Percentiles rank a stretch among this genome's conserved stretches.
Conservation (phyloP, 495 filamentous ascomycete species). For the Hypomontagnella monticulosa region DNA sequence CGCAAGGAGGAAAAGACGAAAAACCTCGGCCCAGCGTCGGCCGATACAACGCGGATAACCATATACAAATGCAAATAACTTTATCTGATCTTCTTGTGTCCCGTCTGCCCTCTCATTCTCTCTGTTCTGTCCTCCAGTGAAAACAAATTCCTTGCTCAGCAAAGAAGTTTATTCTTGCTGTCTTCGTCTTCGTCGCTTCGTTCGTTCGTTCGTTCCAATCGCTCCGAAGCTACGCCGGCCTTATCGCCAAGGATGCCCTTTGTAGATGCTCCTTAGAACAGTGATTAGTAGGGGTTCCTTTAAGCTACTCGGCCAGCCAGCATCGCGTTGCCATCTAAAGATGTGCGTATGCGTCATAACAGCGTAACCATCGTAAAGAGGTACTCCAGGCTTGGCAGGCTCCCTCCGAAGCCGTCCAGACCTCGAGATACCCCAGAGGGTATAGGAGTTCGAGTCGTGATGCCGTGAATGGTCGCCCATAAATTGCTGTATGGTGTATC, state of each 20-base stretch:
- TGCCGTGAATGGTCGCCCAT: conserved; percentile 52
- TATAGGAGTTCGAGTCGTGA: conserved; percentile 52
- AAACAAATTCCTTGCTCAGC: conserved; percentile 40
- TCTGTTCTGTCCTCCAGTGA: conserved; percentile 42
- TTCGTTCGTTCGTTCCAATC: conserved; percentile 39
- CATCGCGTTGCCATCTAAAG: conserved; percentile 45
- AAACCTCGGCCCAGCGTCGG: conserved; percentile 25
- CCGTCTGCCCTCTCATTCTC: conserved; percentile 32
- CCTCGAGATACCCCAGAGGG: conserved; percentile 45
- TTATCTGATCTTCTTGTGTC: conserved; percentile 39
- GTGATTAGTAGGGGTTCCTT: conserved; percentile 43
- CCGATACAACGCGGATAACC: conserved; percentile 21
- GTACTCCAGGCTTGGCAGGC: conserved; percentile 38
- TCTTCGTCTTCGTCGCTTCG: conserved; percentile 42
- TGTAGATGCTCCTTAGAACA: conserved; percentile 40
- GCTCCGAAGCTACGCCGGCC: conserved; percentile 39
- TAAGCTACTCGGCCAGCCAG: conserved; percentile 34
- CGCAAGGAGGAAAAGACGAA: conserved; percentile 34
- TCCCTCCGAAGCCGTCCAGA: conserved; percentile 36
- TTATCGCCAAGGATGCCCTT: conserved; percentile 26
- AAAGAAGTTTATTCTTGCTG: conserved; percentile 39
- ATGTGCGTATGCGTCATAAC: conserved; percentile 50
- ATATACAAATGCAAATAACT: conserved; percentile 45
- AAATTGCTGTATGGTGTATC: conserved; percentile 50
- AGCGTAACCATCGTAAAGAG: conserved; percentile 51